These are phyloP conservation scores for Solanum phureja DNA, from an alignment of 257 asterid genomes.

Conservation along the genomic window DNA sequence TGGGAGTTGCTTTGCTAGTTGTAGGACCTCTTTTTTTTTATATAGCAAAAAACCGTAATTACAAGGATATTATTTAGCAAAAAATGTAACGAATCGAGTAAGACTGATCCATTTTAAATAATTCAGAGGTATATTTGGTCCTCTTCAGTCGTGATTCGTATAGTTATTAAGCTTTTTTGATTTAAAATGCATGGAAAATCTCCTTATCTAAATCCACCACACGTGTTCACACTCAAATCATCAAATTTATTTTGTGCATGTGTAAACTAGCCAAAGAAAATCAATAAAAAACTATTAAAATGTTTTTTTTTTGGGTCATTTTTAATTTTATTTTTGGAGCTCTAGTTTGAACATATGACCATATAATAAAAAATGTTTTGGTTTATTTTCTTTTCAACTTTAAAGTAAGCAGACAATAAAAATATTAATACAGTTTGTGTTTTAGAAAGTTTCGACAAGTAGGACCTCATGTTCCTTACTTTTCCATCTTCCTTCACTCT, in stretches of 20 bases:
- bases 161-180: fast-evolving
- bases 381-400: neutral
- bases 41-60: neutral
- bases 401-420: neutral
- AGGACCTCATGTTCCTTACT: neutral
- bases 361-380: neutral
- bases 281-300: neutral
- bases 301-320: neutral
- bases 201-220: neutral
- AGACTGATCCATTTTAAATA: too few relatives aligned
- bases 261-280: neutral
- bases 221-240: neutral
- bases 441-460: neutral
- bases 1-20: neutral
- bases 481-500: neutral
- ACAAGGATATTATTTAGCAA: neutral
- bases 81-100: too few relatives aligned
- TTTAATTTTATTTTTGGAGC: neutral
- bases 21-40: neutral
- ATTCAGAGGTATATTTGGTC: too few relatives aligned
- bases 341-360: neutral
- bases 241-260: neutral
- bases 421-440: neutral
- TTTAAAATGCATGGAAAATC: neutral
- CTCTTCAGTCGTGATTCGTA: too few relatives aligned